These are phyloP conservation scores for Chondrostereum purpureum DNA, from an alignment of 1,284 basidiomycete species.

Conservation along the genomic window DNA sequence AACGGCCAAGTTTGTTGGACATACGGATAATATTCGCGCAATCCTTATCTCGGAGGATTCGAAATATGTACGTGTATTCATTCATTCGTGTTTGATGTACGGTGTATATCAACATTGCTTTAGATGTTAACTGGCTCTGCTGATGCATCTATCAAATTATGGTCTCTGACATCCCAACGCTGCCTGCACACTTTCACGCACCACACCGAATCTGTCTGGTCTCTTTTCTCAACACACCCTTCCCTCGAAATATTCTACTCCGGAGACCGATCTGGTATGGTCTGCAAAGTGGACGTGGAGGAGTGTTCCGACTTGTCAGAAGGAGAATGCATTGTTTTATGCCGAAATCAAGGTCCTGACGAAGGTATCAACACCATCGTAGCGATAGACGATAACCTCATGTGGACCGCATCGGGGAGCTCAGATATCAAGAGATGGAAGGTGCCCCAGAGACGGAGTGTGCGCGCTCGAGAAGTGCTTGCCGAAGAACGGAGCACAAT, in stretches of 20 bases:
- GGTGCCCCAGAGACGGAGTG: constrained; percentile 41
- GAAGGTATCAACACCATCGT: constrained; percentile 85
- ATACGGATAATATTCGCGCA: constrained; percentile 93
- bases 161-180: constrained; percentile 85
- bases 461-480: constrained; percentile 23
- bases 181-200: constrained; percentile 96
- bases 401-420: constrained; percentile 88
- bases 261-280: constrained; percentile 84
- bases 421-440: constrained; percentile 83
- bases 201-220: constrained; percentile 95
- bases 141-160: constrained; percentile 85
- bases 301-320: constrained; percentile 75
- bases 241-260: constrained; percentile 93
- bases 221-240: constrained; percentile 82
- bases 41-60: constrained; percentile 87
- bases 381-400: constrained; percentile 76
- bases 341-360: constrained; percentile 51
- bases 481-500: neutral
- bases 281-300: constrained; percentile 89
- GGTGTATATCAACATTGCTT: constrained; percentile 5
- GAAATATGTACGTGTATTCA: constrained; percentile 61
- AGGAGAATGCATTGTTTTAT: constrained; percentile 84
- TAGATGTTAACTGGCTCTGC: constrained; percentile 86
- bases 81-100: constrained; percentile 2
- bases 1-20: constrained; percentile 74